A percentile compares a stretch with the other conserved stretches of the same genome.
Evolutionary conservation across 257 asterid species (phyloP).

Genomic region (Paulownia fortunei): DNA sequence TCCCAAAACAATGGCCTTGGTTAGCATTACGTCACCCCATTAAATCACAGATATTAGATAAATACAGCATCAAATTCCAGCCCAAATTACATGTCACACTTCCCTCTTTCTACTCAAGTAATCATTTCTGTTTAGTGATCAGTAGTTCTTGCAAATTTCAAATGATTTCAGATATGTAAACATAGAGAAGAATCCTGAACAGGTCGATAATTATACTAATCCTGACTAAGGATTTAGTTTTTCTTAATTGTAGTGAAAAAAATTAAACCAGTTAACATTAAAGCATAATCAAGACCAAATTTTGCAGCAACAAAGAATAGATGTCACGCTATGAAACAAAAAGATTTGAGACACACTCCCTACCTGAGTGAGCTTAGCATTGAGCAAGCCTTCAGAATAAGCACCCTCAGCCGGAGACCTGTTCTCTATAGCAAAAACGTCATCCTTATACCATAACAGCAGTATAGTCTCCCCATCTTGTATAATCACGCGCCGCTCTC

Average conservation of each 20-base stretch:
- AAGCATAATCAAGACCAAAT: not conserved
- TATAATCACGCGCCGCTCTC: conserved; percentile 92
- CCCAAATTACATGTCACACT: not conserved
- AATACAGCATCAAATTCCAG: not conserved
- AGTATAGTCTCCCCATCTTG: conserved; percentile 76
- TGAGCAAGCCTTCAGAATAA: conserved; percentile 83
- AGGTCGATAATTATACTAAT: not conserved
- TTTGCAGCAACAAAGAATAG: not conserved
- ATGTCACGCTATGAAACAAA: no score
- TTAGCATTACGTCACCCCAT: no score
- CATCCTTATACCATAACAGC: conserved; percentile 84
- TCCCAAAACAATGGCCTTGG: not conserved
- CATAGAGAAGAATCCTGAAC: not conserved
- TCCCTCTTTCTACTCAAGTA: not conserved
- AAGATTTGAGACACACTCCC: not conserved
- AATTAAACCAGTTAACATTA: not conserved
- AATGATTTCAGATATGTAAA: not conserved
- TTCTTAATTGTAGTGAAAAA: no score
- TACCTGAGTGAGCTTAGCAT: conserved; percentile 96
- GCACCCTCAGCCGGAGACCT: conserved; percentile 99
- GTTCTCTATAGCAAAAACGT: conserved; percentile 78
- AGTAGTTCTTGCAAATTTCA: not conserved
- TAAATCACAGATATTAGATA: not conserved
- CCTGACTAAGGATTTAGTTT: no score
- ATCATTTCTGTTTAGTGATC: not conserved